phyloP scores from a whole-genome alignment of 164 flowering plant genomes.

The Stephania yunnanensis region DNA sequence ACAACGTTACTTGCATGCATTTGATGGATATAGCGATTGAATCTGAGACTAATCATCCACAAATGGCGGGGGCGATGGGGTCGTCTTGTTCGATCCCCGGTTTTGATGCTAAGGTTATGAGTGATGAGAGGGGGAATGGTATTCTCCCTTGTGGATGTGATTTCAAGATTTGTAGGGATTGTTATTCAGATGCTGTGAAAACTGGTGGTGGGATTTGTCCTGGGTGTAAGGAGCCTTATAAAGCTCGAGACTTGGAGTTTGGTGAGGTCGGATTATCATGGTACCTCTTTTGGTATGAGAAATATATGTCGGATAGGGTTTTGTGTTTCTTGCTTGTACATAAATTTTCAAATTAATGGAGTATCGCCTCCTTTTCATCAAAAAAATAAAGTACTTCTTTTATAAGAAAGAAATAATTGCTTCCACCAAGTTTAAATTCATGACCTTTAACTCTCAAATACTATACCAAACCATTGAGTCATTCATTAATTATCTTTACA shows the following conservation, averaged over 20 bases:
- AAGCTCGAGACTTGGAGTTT: conserved; percentile 27
- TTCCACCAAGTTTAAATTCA: too few relatives aligned
- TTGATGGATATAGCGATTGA: conserved; percentile 66
- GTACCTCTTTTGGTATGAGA: too few relatives aligned
- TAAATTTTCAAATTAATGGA: too few relatives aligned
- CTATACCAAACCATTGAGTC: too few relatives aligned
- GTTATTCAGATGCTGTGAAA: conserved; percentile 47
- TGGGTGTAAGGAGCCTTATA: conserved; percentile 57
- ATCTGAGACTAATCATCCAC: conserved; percentile 52
- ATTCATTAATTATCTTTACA: too few relatives aligned
- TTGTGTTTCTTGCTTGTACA: too few relatives aligned
- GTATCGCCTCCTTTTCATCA: too few relatives aligned
- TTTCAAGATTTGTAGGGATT: conserved; percentile 56
- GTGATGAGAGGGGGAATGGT: conserved; percentile 53
- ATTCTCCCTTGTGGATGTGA: conserved; percentile 65
- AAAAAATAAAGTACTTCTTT: too few relatives aligned
- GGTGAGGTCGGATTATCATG: too few relatives aligned
- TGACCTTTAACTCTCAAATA: too few relatives aligned
- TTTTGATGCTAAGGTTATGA: conserved; percentile 56
- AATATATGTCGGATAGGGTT: too few relatives aligned
- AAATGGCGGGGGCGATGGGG: conserved; percentile 71
- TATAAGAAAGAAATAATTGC: too few relatives aligned
- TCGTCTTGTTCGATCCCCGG: conserved; percentile 45
- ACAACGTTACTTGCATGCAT: conserved; percentile 56
- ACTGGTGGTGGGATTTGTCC: conserved; percentile 45